phyloP scores from a whole-genome alignment of 2,329 filamentous ascomycete species.

The Phaeosphaeria sp. region DNA sequence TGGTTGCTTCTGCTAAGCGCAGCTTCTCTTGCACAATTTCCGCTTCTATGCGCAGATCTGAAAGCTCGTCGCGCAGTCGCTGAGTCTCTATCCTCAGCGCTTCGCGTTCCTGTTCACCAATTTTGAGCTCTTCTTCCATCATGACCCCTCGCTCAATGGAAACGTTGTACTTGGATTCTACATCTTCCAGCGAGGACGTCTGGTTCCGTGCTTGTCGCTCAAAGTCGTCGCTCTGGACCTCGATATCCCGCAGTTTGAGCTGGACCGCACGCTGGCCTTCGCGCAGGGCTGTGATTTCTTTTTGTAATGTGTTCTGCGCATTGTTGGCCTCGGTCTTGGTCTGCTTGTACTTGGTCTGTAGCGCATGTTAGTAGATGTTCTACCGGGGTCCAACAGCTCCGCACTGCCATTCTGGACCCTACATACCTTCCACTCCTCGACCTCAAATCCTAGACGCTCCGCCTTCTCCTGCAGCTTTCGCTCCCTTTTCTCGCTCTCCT shows the following conservation, averaged over 20 bases:
- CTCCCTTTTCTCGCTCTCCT: constrained; percentile 93
- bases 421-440: constrained; percentile 96
- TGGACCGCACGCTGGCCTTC: constrained; percentile 83
- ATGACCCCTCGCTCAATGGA: constrained; percentile 90
- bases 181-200: constrained; percentile 91
- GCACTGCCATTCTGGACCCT: neutral
- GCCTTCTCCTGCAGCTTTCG: constrained; percentile 84
- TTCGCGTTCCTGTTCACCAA: constrained; percentile 91
- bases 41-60: constrained; percentile 91
- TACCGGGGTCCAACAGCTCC: neutral
- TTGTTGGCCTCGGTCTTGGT: constrained; percentile 85
- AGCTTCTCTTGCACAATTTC: constrained; percentile 96
- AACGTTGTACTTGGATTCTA: constrained; percentile 96
- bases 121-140: constrained; percentile 93
- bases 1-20: constrained; percentile 68
- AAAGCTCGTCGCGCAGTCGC: constrained; percentile 85
- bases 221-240: constrained; percentile 98
- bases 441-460: constrained; percentile 83
- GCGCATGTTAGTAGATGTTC: constrained; percentile 7
- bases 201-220: constrained; percentile 96
- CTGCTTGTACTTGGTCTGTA: constrained; percentile 91
- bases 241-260: constrained; percentile 87
- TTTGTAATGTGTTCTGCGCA: constrained; percentile 86
- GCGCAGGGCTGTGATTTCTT: constrained; percentile 91
- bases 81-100: constrained; percentile 87